Base-by-base conservation (phyloP, 371 early-diverging fungal genomes). In the Zychaea mexicana region DNA sequence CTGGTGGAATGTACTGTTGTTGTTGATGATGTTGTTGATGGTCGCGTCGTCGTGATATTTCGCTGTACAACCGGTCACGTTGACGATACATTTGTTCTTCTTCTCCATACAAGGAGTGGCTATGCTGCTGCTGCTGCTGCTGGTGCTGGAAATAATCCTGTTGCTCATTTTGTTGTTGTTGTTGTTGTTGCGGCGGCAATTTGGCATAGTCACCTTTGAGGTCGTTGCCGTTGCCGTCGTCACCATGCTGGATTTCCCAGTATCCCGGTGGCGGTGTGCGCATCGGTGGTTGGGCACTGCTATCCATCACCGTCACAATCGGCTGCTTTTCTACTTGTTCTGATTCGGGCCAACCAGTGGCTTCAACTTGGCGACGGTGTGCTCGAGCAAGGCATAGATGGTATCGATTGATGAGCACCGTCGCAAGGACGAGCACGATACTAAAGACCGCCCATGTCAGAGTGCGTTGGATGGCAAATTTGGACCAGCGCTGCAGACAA, bases 391-490 rank as follows among this genome's bases (percentile, higher is more conserved):
- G 21, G 8, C 9, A 5, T 3, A 33, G 7, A 39, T 58, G 24
- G 28, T 58, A 45, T 15, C 59, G 59, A 27, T 58, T 42, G 38
- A 58, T 38, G 27, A 58, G 28, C 13, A 22, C 13, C 13, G 45
- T 36, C 1, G n/a, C 15, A 27, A 47, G 2, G 36, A 67, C 59
- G 32, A 53, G 24, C 1, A 57, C n/a, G 13, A 58, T n/a, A 28
- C 58, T 59, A 19, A 57, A 61, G 0, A 62, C 54, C 10, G 53
- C 67, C 67, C 67, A 67, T 8, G 59, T 53, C 17, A 67, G 15
- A n/a, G 53, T 54, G 13, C 67, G 67, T 58, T 62, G 55, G 2
- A 62, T 8, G 10, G 62, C 53, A 62, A 62, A 58, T 17, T 15
- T 17, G 5, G 54, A 21, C 67, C 67, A 67, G 5, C 24, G 28